Evolutionary conservation across 129 eudicot species (phyloP).

Genomic region (Escallonia herrerae): DNA sequence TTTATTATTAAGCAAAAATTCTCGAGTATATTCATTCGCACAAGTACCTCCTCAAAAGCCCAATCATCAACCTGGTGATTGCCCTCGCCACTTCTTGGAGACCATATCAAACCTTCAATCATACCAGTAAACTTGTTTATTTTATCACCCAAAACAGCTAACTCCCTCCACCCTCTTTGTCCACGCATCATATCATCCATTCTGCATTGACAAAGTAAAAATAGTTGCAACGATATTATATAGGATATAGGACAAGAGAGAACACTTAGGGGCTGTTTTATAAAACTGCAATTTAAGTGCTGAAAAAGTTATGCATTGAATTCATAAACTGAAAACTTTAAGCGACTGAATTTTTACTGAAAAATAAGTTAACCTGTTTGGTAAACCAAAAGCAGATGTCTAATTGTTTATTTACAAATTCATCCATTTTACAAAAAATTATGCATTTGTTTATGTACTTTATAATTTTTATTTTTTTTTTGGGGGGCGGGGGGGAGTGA

Average conservation of each 20-base stretch:
- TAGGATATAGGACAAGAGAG: background rate
- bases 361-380: too few relatives aligned
- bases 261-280: too few relatives aligned
- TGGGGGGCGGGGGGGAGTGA: too few relatives aligned
- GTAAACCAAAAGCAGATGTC: too few relatives aligned
- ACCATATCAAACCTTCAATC: conserved; percentile 89
- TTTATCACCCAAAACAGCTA: conserved; percentile 83
- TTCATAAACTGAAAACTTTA: too few relatives aligned
- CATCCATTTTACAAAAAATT: too few relatives aligned
- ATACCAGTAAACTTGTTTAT: conserved; percentile 82
- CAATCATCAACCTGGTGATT: conserved; percentile 71
- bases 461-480: too few relatives aligned
- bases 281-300: too few relatives aligned
- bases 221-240: background rate
- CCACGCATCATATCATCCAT: conserved; percentile 99
- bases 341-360: too few relatives aligned
- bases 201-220: conserved; percentile 31
- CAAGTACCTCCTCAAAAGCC: conserved; percentile 87
- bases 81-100: conserved; percentile 73
- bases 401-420: too few relatives aligned
- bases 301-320: too few relatives aligned
- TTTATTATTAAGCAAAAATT: background rate
- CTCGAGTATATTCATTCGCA: background rate
- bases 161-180: conserved; percentile 99
- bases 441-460: too few relatives aligned